A percentile compares a stretch with the other conserved stretches of the same genome.
These are phyloP conservation scores for Tolypocladium sp. DNA, from an alignment of 2,329 filamentous ascomycete genomes.

Conservation along the genomic window DNA sequence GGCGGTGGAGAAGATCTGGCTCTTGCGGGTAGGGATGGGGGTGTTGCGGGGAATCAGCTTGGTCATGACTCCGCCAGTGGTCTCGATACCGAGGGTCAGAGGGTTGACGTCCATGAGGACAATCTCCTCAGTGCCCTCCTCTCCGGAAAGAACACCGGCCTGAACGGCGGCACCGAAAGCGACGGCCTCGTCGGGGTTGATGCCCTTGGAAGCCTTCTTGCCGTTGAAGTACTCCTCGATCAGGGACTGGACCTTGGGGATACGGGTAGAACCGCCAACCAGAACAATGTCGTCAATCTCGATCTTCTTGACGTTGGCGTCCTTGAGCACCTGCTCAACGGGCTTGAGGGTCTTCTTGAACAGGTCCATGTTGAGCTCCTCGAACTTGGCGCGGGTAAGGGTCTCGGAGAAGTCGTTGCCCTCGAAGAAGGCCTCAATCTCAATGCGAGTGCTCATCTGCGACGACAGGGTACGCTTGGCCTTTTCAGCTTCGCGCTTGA, in stretches of 20 bases:
- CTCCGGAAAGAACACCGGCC: slow-evolving; percentile 87
- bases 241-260: slow-evolving; percentile 91
- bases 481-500: slow-evolving; percentile 99
- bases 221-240: slow-evolving; percentile 92
- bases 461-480: slow-evolving; percentile 97
- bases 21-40: slow-evolving; percentile 90
- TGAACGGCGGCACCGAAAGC: slow-evolving; percentile 96
- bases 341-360: slow-evolving; percentile 99
- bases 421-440: slow-evolving; percentile 95
- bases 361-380: slow-evolving; percentile 96
- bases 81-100: slow-evolving; percentile 93
- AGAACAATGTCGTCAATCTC: slow-evolving; percentile 96
- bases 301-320: slow-evolving; percentile 92
- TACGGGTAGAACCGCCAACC: slow-evolving; percentile 97
- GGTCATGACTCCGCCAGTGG: slow-evolving; percentile 95
- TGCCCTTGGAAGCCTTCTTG: slow-evolving; percentile 98
- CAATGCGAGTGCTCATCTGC: slow-evolving; percentile 86
- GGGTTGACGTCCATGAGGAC: slow-evolving; percentile 98
- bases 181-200: slow-evolving; percentile 98
- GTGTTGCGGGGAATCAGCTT: slow-evolving; percentile 94
- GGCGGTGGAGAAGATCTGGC: slow-evolving; percentile 94
- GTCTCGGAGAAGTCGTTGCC: slow-evolving; percentile 98
- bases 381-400: slow-evolving; percentile 96
- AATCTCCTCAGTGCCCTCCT: slow-evolving; percentile 68
- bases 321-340: slow-evolving; percentile 96